Percentiles rank a stretch among this genome's conserved stretches.
Evolutionary conservation across 176 grass and related monocot genomes (phyloP).

Genomic region (Guadua angustifolia): DNA sequence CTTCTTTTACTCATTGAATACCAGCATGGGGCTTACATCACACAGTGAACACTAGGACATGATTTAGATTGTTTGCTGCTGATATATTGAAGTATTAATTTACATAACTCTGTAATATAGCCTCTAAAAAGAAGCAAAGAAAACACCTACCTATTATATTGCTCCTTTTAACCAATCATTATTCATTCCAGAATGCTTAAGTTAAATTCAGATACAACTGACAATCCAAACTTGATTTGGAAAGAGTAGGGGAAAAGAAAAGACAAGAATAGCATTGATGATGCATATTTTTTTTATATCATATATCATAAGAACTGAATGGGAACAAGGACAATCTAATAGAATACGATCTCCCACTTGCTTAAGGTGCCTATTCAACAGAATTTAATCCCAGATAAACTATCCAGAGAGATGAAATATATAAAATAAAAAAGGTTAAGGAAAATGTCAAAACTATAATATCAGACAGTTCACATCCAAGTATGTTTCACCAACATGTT

Average conservation of each 20-base stretch:
- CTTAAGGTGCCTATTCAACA: slow-evolving; percentile 22
- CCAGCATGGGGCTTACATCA: neutral
- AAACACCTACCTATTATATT: neutral
- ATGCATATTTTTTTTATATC: slow-evolving; percentile 8
- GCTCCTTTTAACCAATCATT: slow-evolving; percentile 1
- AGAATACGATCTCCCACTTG: slow-evolving; percentile 1
- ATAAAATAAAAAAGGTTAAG: slow-evolving; percentile 30
- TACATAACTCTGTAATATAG: neutral
- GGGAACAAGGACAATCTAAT: slow-evolving; percentile 29
- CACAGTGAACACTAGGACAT: slow-evolving; percentile 4
- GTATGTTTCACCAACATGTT: slow-evolving; percentile 22
- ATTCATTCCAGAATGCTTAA: slow-evolving; percentile 25
- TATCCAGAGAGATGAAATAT: neutral
- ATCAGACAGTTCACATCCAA: slow-evolving; percentile 5
- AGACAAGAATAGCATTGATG: neutral
- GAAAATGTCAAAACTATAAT: slow-evolving; percentile 36
- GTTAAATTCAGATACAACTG: slow-evolving; percentile 28
- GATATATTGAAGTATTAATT: slow-evolving; percentile 29
- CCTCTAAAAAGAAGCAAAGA: slow-evolving; percentile 2
- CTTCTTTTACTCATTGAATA: neutral
- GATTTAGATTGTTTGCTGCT: slow-evolving; percentile 5
- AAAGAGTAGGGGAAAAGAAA: neutral
- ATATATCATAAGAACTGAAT: slow-evolving; percentile 19
- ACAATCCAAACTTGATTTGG: slow-evolving; percentile 4
- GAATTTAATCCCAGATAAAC: neutral